Evolutionary conservation across 495 filamentous ascomycete species (phyloP).

Genomic region (Aspergillus mulundensis): DNA sequence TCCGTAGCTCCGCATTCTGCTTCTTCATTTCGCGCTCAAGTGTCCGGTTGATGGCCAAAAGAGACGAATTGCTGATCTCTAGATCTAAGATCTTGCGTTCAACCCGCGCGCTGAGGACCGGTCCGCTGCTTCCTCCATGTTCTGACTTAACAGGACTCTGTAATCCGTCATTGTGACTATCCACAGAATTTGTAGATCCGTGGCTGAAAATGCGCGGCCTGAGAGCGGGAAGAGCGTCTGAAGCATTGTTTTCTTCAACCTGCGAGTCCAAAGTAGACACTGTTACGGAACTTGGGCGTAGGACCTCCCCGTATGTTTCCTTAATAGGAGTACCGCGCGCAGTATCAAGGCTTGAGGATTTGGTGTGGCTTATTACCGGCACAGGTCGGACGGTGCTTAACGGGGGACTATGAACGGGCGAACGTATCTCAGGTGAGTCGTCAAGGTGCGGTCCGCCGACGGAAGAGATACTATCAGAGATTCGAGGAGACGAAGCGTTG

Average conservation of each 20-base stretch:
- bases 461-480: slow-evolving; percentile 23
- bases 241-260: slow-evolving; percentile 21
- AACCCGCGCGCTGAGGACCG: slow-evolving; percentile 77
- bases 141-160: slow-evolving; percentile 45
- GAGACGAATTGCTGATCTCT: slow-evolving; percentile 95
- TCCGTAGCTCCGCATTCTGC: slow-evolving; percentile 81
- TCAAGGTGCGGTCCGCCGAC: slow-evolving; percentile 23
- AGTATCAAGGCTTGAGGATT: slow-evolving; percentile 40
- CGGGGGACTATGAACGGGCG: slow-evolving; percentile 21
- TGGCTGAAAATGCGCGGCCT: slow-evolving; percentile 42
- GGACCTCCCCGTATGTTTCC: slow-evolving; percentile 17
- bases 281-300: slow-evolving; percentile 34
- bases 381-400: slow-evolving; percentile 19
- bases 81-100: slow-evolving; percentile 95
- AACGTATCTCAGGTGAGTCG: slow-evolving; percentile 16
- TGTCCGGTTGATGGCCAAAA: slow-evolving; percentile 94
- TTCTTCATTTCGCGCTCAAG: slow-evolving; percentile 88
- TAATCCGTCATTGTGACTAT: slow-evolving; percentile 28
- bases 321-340: slow-evolving; percentile 14
- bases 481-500: slow-evolving; percentile 21
- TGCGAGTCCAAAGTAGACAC: slow-evolving; percentile 23
- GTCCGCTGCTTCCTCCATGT: slow-evolving; percentile 51
- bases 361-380: slow-evolving; percentile 27
- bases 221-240: slow-evolving; percentile 30
- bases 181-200: slow-evolving; percentile 30